Evolutionary conservation across 2,329 filamentous ascomycete species (phyloP).

Genomic region (Lachnellula occidentalis): DNA sequence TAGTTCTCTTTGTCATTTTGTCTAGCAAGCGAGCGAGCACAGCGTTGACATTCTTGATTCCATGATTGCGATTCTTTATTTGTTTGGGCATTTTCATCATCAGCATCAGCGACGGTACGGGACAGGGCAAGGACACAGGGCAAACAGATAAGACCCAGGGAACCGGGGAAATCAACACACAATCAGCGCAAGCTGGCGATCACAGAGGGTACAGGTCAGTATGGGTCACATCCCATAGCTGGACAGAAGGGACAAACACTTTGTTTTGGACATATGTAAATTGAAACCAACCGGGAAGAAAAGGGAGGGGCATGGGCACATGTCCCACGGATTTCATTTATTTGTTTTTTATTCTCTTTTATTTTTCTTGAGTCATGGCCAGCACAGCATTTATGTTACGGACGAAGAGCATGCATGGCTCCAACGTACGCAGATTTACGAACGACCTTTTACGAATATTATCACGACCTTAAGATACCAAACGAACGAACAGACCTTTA

Average conservation of each 20-base stretch:
- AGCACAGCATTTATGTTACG: background rate
- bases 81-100: constrained; percentile 14
- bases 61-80: constrained; percentile 31
- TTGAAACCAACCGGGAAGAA: constrained; percentile 5
- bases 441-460: background rate
- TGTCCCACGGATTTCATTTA: background rate
- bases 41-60: constrained; percentile 32
- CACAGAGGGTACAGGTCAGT: constrained; percentile 6
- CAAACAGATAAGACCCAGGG: background rate
- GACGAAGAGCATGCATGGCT: background rate
- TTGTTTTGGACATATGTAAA: constrained; percentile 17
- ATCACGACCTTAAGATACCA: background rate
- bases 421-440: background rate
- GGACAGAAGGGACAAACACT: constrained; percentile 11
- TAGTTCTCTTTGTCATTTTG: constrained; percentile 23
- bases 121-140: constrained; percentile 1
- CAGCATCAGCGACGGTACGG: constrained; percentile 7
- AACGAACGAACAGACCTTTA: background rate
- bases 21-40: constrained; percentile 26
- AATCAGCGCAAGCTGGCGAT: constrained; percentile 13
- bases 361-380: background rate
- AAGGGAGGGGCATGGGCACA: background rate
- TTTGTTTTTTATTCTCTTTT: background rate
- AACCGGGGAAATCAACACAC: constrained; percentile 1
- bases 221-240: constrained; percentile 9